Conservation (phyloP, 108 stramenopile species). For the Asterionellopsis glacialis region DNA sequence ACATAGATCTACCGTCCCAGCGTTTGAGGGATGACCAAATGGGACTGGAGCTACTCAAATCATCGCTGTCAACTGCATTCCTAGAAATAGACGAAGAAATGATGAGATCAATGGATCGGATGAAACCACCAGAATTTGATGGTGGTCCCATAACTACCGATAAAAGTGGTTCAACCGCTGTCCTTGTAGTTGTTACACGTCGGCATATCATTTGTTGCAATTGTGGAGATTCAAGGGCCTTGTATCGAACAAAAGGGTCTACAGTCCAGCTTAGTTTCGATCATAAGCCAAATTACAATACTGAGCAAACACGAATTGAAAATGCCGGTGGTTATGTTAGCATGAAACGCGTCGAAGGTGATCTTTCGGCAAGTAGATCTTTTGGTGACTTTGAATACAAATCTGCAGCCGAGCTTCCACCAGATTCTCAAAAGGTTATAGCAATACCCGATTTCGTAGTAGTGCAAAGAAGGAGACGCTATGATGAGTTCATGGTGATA, state of each 20-base stretch:
- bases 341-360: constrained; percentile 69
- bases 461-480: neutral
- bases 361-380: constrained; percentile 68
- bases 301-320: constrained; percentile 33
- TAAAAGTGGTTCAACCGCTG: constrained; percentile 60
- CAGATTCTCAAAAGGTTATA: neutral
- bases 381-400: constrained; percentile 58
- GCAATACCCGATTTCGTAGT: neutral
- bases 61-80: constrained; percentile 36
- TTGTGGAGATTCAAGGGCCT: constrained; percentile 75
- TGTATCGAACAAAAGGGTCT: constrained; percentile 25
- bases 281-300: constrained; percentile 69
- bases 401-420: neutral
- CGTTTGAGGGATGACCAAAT: constrained; percentile 6
- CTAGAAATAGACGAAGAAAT: constrained; percentile 33
- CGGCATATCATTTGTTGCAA: constrained; percentile 73
- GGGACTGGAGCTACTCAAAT: constrained; percentile 34
- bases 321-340: constrained; percentile 44
- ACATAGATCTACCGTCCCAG: constrained; percentile 16
- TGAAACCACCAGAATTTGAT: neutral
- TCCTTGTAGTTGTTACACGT: constrained; percentile 58
- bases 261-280: constrained; percentile 59
- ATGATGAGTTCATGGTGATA: constrained; percentile 66
- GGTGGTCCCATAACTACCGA: constrained; percentile 7
- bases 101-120: neutral